Evolutionary conservation across 192 early-diverging fungal genomes (phyloP), one percentile per base, ranked within the genome.

Genomic region (Oehlia diaphana): DNA sequence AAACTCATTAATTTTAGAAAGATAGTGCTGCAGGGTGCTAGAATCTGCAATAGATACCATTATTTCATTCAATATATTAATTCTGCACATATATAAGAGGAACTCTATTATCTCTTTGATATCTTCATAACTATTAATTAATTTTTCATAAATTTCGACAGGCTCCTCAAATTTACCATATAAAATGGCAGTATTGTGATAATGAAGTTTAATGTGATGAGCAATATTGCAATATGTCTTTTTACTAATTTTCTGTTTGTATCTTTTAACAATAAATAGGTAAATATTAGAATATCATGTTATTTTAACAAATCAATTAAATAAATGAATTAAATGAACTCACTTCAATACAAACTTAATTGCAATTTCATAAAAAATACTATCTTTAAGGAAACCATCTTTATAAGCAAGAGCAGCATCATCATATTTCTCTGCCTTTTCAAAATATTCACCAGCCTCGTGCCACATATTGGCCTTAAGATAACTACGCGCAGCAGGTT

Each of bases 341-440:
- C 67, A 77, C 76, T 42, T 77, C 44, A 49, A 39, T 39, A 77
- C 50, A 21, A 77, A 67, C 26, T 47, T 26, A 31, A 33, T 31
- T 64, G 39, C 76, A 21, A 6, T 49, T 26, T 76, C 62, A 76
- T 65, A 76, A 64, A 2, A 21, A 2, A 21, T 5, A 65, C 39
- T 35, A 23, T 64, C 13, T 65, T 63, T 65, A 65, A 42, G 0
- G 0, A 8, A 42, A 65, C 63, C 62, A 13, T 64, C 23, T 65
- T 63, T 76, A 76, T 76, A 76, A 9, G 76, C 76, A 14, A 21
- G 19, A 31, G 31, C 37, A 33, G 76, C 76, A 9, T 77, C 28
- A 67, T 37, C n/a, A 31, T 77, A 77, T 28, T 77, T 77, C n/a
- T 77, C 35, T 65, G 44, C 76, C 28, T 50, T 67, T 77, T 67